Evolutionary conservation across 305 asterid genomes (phyloP).

Genomic region (Fraxinus paxiana): DNA sequence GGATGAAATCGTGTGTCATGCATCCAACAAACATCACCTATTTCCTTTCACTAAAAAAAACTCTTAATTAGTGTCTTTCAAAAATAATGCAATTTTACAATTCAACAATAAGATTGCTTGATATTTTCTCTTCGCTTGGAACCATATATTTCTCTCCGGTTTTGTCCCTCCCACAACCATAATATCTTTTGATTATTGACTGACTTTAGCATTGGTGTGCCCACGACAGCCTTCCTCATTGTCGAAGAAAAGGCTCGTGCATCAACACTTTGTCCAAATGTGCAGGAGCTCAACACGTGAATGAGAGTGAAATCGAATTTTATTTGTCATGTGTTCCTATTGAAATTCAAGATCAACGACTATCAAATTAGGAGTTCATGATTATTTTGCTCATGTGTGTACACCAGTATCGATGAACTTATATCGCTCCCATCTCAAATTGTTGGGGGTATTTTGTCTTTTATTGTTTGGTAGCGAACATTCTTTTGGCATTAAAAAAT

Average conservation of each 20-base stretch:
- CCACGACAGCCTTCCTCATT: neutral
- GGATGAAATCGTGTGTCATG: neutral
- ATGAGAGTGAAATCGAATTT: neutral
- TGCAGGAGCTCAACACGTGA: neutral
- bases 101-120: neutral
- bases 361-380: neutral
- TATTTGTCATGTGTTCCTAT: neutral
- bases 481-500: neutral
- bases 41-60: neutral
- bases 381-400: neutral
- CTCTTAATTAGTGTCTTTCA: neutral
- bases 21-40: neutral
- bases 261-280: neutral
- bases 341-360: neutral
- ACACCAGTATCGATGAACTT: neutral
- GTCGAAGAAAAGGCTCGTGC: neutral
- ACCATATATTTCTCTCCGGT: neutral
- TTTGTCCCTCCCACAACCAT: neutral
- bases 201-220: neutral
- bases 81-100: neutral
- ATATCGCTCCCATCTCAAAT: neutral
- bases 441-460: neutral
- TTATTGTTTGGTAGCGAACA: neutral
- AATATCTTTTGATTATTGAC: neutral
- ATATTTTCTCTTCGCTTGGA: neutral